Percentiles rank a stretch among this genome's conserved stretches.
These are phyloP conservation scores for Phellopilus nigrolimitatus DNA, from an alignment of 1,284 basidiomycete species.

Conservation along the genomic window DNA sequence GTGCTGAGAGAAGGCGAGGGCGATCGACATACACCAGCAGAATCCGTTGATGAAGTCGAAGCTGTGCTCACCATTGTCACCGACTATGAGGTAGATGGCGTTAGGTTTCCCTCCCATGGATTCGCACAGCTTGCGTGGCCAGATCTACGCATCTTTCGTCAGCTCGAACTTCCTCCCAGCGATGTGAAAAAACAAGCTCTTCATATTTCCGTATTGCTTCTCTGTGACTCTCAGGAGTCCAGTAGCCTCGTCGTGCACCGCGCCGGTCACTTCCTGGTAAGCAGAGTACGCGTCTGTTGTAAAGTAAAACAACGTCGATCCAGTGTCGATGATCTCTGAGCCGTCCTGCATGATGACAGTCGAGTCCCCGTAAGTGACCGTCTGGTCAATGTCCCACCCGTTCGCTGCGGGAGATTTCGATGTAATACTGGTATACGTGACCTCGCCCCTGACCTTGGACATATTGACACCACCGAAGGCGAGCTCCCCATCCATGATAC, in stretches of 20 bases:
- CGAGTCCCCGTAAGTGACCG: constrained; percentile 26
- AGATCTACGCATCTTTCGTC: constrained; percentile 21
- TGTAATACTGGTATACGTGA: constrained; percentile 16
- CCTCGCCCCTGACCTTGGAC: constrained; percentile 13
- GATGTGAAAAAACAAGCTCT: constrained; percentile 21
- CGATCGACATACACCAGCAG: too few species aligned
- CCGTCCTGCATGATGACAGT: constrained; percentile 9
- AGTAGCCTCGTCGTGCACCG: constrained; percentile 18
- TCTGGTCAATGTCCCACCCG: constrained; percentile 34
- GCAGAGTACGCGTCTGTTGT: constrained; percentile 19
- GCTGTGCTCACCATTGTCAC: too few species aligned
- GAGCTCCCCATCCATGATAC: constrained; percentile 16
- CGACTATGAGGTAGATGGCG: too few species aligned
- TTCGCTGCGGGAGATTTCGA: constrained; percentile 25
- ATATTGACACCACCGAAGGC: constrained; percentile 19
- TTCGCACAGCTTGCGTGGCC: constrained; percentile 19
- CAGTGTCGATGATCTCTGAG: constrained; percentile 26
- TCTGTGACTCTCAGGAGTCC: constrained; percentile 20
- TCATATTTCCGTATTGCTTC: constrained; percentile 12
- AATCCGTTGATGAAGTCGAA: too few species aligned
- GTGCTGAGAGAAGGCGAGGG: too few species aligned
- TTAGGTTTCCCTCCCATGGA: too few species aligned
- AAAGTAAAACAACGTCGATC: constrained; percentile 21
- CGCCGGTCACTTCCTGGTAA: constrained; percentile 18
- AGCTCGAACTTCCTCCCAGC: constrained; percentile 19